phyloP scores from a whole-genome alignment of 164 flowering plant genomes.

The Tetracentron sinense region DNA sequence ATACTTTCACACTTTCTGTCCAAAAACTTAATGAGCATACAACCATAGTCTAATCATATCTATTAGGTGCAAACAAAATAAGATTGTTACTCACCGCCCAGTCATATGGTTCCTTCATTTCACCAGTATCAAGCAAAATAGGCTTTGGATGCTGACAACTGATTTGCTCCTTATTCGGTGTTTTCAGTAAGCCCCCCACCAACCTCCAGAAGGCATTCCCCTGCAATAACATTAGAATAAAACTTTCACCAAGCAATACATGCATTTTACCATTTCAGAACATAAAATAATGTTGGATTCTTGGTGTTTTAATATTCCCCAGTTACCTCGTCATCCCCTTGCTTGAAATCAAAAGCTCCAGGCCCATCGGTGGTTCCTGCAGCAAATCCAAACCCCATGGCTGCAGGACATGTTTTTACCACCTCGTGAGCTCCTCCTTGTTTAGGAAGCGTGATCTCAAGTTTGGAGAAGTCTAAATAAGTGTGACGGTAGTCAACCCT shows the following conservation, averaged over 20 bases:
- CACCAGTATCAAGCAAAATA: too few relatives aligned
- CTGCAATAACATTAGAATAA: constrained; percentile 32
- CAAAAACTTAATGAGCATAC: too few relatives aligned
- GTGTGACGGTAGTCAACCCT: too few relatives aligned
- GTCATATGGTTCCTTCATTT: too few relatives aligned
- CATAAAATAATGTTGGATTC: too few relatives aligned
- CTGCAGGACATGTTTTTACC: constrained; percentile 93
- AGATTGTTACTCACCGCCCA: constrained; percentile 51
- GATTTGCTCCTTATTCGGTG: too few relatives aligned
- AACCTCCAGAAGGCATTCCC: constrained; percentile 93
- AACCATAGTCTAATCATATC: background rate
- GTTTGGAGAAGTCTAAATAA: constrained; percentile 78
- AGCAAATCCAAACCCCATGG: constrained; percentile 98
- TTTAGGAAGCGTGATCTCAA: constrained; percentile 62
- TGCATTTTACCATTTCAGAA: constrained; percentile 2
- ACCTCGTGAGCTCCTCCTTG: constrained; percentile 50
- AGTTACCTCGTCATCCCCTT: too few relatives aligned
- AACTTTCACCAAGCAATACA: background rate
- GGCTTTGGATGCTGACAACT: constrained; percentile 88
- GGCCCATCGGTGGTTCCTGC: too few relatives aligned
- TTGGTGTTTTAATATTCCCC: too few relatives aligned
- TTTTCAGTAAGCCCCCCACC: constrained; percentile 72
- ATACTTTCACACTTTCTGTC: too few relatives aligned
- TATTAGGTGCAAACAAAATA: background rate
- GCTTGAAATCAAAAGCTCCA: too few relatives aligned